These are phyloP conservation scores for Phoma sp. DNA, from an alignment of 2,329 filamentous ascomycete genomes.

Conservation along the genomic window DNA sequence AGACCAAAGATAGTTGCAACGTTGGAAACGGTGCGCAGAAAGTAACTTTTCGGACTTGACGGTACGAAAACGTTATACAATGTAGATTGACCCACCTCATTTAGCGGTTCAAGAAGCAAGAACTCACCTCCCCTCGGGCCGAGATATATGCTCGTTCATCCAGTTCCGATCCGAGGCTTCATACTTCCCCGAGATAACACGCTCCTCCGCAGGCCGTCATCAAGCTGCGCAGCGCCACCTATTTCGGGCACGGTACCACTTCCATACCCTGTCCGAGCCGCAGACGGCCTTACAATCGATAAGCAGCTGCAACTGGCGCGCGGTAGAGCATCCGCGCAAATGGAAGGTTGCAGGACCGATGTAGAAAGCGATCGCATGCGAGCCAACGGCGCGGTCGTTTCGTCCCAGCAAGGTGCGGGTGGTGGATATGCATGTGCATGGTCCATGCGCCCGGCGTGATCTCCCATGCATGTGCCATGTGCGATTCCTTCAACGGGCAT, in stretches of 20 bases:
- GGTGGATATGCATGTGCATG: conserved; percentile 7
- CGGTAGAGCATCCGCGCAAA: neutral
- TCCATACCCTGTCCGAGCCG: conserved; percentile 3
- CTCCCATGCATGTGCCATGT: conserved; percentile 15
- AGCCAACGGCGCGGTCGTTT: conserved; percentile 5
- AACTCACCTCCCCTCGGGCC: conserved; percentile 1
- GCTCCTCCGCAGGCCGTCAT: conserved; percentile 7
- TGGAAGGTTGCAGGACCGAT: neutral
- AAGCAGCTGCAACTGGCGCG: conserved; percentile 2
- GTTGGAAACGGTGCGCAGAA: too few species aligned
- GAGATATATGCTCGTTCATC: neutral
- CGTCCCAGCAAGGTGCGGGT: neutral
- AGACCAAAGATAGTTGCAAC: too few species aligned
- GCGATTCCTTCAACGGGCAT: conserved; percentile 7
- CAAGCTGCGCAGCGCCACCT: conserved; percentile 5
- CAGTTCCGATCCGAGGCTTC: neutral
- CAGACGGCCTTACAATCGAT: conserved; percentile 1
- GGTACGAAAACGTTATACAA: too few species aligned
- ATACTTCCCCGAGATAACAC: conserved; percentile 5
- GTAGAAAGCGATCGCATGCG: conserved; percentile 7
- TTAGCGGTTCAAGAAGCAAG: neutral
- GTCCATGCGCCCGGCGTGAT: conserved; percentile 7
- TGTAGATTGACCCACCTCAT: too few species aligned
- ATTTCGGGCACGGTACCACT: conserved; percentile 7
- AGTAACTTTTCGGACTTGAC: too few species aligned